Conservation (phyloP, 176 grass and related monocot species). For the Phyllostachys edulis region DNA sequence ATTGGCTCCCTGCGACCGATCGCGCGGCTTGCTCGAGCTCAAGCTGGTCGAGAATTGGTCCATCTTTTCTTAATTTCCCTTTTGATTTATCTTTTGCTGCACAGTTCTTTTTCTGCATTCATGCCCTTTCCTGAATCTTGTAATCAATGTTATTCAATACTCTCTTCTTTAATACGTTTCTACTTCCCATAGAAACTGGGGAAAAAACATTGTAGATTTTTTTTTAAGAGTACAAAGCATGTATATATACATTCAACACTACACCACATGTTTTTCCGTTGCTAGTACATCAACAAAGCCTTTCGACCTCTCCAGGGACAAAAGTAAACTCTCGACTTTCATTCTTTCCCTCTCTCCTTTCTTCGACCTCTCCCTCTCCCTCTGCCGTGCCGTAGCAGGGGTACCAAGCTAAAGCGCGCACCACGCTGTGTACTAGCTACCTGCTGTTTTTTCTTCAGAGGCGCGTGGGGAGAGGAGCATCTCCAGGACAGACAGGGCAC, state of each 20-base stretch:
- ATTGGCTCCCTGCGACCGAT: not conserved
- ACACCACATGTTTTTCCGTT: not conserved
- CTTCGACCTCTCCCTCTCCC: too few relatives aligned
- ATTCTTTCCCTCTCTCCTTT: not conserved
- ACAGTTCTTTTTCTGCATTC: not conserved
- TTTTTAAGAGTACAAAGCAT: too few relatives aligned
- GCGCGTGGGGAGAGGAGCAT: constrained; percentile 9
- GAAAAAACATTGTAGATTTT: not conserved
- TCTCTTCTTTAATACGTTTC: not conserved
- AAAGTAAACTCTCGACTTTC: not conserved
- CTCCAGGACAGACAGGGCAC: not conserved
- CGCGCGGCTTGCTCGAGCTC: too few relatives aligned
- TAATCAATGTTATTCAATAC: not conserved
- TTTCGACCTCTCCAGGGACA: not conserved
- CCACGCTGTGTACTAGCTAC: too few relatives aligned
- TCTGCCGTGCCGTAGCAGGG: not conserved
- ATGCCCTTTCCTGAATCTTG: not conserved
- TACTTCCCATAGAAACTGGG: not conserved
- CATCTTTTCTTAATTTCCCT: not conserved
- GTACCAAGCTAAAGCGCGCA: not conserved
- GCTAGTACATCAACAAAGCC: not conserved
- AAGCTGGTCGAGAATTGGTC: not conserved
- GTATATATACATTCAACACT: too few relatives aligned
- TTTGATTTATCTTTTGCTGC: not conserved
- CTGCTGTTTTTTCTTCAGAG: not conserved